A percentile compares a stretch with the other conserved stretches of the same genome.
These are phyloP conservation scores for Tricholoma bakamatsutake DNA, from an alignment of 768 basidiomycete species.

Conservation along the genomic window DNA sequence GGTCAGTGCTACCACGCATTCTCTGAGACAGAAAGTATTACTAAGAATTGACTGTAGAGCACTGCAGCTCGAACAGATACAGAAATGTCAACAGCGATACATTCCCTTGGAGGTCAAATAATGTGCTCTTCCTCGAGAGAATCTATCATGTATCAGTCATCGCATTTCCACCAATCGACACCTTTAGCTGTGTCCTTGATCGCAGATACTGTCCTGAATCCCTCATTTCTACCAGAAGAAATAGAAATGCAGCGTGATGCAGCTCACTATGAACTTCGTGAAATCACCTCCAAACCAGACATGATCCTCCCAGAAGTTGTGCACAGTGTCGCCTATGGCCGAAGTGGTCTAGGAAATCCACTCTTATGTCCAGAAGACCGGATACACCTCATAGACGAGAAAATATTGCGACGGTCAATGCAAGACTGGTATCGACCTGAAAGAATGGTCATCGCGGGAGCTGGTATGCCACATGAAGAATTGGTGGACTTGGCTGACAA, in stretches of 20 bases:
- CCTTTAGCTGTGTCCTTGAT: constrained; percentile 82
- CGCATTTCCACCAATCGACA: constrained; percentile 81
- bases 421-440: constrained; percentile 88
- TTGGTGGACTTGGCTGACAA: constrained; percentile 83
- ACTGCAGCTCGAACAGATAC: constrained; percentile 66
- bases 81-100: constrained; percentile 77
- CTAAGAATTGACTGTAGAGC: constrained; percentile 41
- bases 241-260: constrained; percentile 80
- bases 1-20: constrained; percentile 36
- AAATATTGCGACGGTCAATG: constrained; percentile 58
- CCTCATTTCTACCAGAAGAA: constrained; percentile 72
- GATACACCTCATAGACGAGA: constrained; percentile 58
- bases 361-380: constrained; percentile 85
- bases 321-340: constrained; percentile 79
- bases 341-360: constrained; percentile 81
- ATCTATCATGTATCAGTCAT: constrained; percentile 97
- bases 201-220: constrained; percentile 82
- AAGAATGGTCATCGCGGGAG: constrained; percentile 91
- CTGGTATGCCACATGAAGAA: constrained; percentile 86
- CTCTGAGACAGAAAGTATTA: not conserved
- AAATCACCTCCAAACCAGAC: constrained; percentile 85
- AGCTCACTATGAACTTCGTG: constrained; percentile 85
- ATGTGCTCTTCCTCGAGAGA: constrained; percentile 88
- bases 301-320: constrained; percentile 89
- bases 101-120: constrained; percentile 86